phyloP scores from a whole-genome alignment of 2,329 filamentous ascomycete species.

The Phialemonium atrogriseum region DNA sequence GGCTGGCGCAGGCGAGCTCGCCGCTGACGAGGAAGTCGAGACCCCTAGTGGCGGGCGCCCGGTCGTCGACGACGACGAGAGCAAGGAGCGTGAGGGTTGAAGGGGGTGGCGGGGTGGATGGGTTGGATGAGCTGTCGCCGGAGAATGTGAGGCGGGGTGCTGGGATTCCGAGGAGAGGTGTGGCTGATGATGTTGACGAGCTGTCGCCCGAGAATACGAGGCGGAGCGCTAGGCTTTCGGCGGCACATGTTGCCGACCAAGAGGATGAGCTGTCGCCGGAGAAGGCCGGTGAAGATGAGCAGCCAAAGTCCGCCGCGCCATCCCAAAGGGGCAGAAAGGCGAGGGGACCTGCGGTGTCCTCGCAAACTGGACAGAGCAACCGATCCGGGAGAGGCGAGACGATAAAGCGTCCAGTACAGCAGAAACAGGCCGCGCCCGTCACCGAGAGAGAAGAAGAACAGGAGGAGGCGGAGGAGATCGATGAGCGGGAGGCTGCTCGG shows the following conservation, averaged over 20 bases:
- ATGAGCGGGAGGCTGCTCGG: conserved; percentile 32
- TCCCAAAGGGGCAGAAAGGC: too few species aligned
- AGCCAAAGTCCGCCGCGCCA: too few species aligned
- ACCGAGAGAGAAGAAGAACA: conserved; percentile 16
- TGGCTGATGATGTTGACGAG: conserved; percentile 11
- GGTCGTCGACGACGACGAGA: not conserved
- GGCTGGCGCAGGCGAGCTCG: conserved; percentile 18
- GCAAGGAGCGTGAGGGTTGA: conserved; percentile 7
- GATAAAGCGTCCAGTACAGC: too few species aligned
- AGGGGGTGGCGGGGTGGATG: conserved; percentile 11
- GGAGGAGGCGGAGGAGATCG: conserved; percentile 35
- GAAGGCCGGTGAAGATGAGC: conserved; percentile 3
- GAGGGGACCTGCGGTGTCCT: too few species aligned
- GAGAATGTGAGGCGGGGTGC: conserved; percentile 12
- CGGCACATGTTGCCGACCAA: conserved; percentile 17
- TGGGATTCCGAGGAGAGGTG: conserved; percentile 5
- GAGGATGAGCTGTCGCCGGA: conserved; percentile 3
- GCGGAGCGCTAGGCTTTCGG: too few species aligned
- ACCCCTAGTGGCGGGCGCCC: conserved; percentile 2
- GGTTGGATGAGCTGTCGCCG: conserved; percentile 25
- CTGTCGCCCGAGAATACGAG: conserved; percentile 9
- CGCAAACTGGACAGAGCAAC: too few species aligned
- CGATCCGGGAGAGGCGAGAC: too few species aligned
- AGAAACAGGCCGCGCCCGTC: too few species aligned
- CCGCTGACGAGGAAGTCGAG: conserved; percentile 34